These are phyloP conservation scores for Tetracladium marchalianum DNA, from an alignment of 495 filamentous ascomycete species.

Conservation along the genomic window DNA sequence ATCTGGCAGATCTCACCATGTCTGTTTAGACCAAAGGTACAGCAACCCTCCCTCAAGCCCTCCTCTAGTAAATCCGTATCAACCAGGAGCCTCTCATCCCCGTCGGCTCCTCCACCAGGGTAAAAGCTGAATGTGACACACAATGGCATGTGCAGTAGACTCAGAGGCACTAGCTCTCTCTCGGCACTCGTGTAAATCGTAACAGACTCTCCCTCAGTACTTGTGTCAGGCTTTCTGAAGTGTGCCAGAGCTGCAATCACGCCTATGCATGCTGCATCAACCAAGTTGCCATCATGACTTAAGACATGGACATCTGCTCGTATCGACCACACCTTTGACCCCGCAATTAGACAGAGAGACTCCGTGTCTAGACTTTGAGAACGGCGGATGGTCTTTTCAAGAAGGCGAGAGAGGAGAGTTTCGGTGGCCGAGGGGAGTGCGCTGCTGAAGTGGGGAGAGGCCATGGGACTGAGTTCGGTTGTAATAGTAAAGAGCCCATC, in stretches of 20 bases:
- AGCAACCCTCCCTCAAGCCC: conserved; percentile 71
- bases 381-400: conserved; percentile 88
- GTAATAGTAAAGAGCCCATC: conserved; percentile 89
- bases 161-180: conserved; percentile 78
- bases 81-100: conserved; percentile 46
- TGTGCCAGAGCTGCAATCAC: conserved; percentile 81
- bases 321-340: conserved; percentile 80
- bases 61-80: conserved; percentile 81
- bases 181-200: conserved; percentile 76
- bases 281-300: conserved; percentile 78
- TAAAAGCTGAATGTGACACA: conserved; percentile 81
- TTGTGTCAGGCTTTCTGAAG: conserved; percentile 80
- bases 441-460: conserved; percentile 80
- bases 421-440: conserved; percentile 75
- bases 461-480: conserved; percentile 86
- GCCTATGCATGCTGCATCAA: conserved; percentile 76
- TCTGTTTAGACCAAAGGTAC: conserved; percentile 78
- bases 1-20: conserved; percentile 89
- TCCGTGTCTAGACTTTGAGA: conserved; percentile 89
- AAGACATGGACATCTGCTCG: conserved; percentile 85
- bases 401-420: conserved; percentile 69
- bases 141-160: conserved; percentile 81
- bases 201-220: conserved; percentile 69
- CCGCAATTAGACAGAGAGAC: conserved; percentile 86
- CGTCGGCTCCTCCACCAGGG: conserved; percentile 20